These are phyloP conservation scores for Penicillium paradoxum DNA, from an alignment of 495 filamentous ascomycete species.

Conservation along the genomic window DNA sequence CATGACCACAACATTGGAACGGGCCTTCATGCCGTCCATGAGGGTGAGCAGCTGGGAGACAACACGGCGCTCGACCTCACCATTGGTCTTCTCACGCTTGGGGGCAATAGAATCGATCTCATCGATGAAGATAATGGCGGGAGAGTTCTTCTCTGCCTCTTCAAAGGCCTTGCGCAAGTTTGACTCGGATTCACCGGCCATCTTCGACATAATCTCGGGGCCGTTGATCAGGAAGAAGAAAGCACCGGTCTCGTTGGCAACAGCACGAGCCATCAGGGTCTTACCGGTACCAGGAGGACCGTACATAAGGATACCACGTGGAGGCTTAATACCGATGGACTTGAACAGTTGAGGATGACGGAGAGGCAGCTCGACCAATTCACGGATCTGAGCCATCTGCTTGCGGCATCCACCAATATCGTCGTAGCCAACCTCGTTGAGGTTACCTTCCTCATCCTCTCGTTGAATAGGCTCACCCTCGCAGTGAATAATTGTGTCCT, in stretches of 20 bases:
- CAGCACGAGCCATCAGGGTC: conserved; percentile 96
- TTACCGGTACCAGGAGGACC: conserved; percentile 98
- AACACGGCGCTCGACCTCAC: conserved; percentile 96
- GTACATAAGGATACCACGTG: conserved; percentile 96
- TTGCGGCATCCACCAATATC: conserved; percentile 99
- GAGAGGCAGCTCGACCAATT: conserved; percentile 94
- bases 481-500: conserved; percentile 98
- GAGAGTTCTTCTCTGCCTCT: conserved; percentile 99
- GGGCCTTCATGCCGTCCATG: conserved; percentile 99
- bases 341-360: conserved; percentile 98
- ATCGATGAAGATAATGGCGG: conserved; percentile 99
- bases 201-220: conserved; percentile 99
- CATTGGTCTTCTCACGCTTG: conserved; percentile 99
- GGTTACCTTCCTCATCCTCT: conserved; percentile 96
- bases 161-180: conserved; percentile 97
- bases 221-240: conserved; percentile 99
- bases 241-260: conserved; percentile 96
- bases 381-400: conserved; percentile 99
- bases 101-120: conserved; percentile 98
- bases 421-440: conserved; percentile 98
- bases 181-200: conserved; percentile 98
- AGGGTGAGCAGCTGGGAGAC: conserved; percentile 96
- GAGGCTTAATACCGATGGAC: conserved; percentile 99
- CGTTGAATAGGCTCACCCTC: conserved; percentile 98
- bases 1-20: conserved; percentile 98